Percentiles rank a stretch among this genome's conserved stretches.
Conservation (phyloP, 2,329 filamentous ascomycete genomes). For the Tolypocladium guangdongense region DNA sequence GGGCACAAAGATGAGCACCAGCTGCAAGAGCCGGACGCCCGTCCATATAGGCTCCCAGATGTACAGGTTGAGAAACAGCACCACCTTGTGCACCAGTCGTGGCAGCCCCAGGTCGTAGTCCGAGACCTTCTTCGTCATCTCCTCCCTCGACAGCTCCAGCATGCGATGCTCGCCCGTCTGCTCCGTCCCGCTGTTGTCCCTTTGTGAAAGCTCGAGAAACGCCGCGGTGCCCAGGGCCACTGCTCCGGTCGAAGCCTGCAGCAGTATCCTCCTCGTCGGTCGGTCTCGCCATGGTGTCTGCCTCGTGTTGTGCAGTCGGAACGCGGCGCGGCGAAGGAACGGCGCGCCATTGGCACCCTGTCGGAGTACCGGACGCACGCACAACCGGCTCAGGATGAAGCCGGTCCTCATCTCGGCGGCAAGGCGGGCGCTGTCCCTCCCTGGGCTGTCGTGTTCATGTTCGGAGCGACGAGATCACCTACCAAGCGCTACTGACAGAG, state of each 20-base stretch:
- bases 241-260: slow-evolving; percentile 30
- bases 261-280: slow-evolving; percentile 13
- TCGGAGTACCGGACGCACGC: slow-evolving; percentile 26
- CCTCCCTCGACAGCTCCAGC: slow-evolving; percentile 69
- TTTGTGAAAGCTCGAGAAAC: slow-evolving; percentile 47
- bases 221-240: slow-evolving; percentile 40
- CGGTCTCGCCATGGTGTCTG: slow-evolving; percentile 14
- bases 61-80: slow-evolving; percentile 59
- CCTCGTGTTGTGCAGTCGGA: slow-evolving; percentile 14
- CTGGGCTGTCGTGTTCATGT: slow-evolving; percentile 7
- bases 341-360: slow-evolving; percentile 11
- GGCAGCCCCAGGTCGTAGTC: slow-evolving; percentile 49
- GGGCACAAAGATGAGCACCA: slow-evolving; percentile 82
- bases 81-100: slow-evolving; percentile 45
- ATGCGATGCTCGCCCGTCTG: slow-evolving; percentile 75
- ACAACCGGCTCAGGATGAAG: slow-evolving; percentile 31
- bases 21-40: slow-evolving; percentile 74
- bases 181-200: slow-evolving; percentile 35
- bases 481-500: not conserved
- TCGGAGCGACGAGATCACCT: not conserved
- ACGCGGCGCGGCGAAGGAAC: slow-evolving; percentile 12
- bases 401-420: slow-evolving; percentile 34
- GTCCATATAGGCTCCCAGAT: slow-evolving; percentile 83
- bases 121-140: slow-evolving; percentile 60
- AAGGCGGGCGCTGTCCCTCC: slow-evolving; percentile 4